These are phyloP conservation scores for Crithidia bombi DNA, from an alignment of 208 protist species.

Conservation along the genomic window DNA sequence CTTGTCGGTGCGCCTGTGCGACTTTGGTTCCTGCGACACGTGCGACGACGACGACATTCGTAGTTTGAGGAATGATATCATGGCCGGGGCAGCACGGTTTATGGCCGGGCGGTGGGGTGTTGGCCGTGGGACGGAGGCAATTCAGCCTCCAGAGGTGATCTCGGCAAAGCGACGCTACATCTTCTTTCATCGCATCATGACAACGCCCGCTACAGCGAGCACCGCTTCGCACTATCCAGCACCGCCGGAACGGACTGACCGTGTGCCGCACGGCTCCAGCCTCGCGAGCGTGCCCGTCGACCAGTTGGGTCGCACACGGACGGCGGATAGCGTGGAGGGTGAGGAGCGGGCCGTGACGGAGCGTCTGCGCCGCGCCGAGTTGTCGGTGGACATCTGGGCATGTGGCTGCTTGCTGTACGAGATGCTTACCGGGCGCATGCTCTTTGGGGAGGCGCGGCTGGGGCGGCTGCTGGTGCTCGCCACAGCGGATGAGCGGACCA, in stretches of 20 bases:
- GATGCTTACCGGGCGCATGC: slow-evolving; percentile 78
- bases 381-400: slow-evolving; percentile 83
- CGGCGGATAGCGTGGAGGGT: slow-evolving; percentile 12
- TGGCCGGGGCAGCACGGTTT: slow-evolving; percentile 52
- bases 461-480: slow-evolving; percentile 62
- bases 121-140: slow-evolving; percentile 74
- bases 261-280: slow-evolving; percentile 1
- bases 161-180: slow-evolving; percentile 56
- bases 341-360: slow-evolving; percentile 32
- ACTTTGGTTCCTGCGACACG: slow-evolving; percentile 83
- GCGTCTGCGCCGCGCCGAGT: slow-evolving; percentile 48
- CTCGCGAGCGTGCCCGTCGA: slow-evolving; percentile 1
- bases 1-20: slow-evolving; percentile 56
- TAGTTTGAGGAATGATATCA: slow-evolving; percentile 49
- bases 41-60: slow-evolving; percentile 61
- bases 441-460: slow-evolving; percentile 75
- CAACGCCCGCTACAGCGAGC: background rate
- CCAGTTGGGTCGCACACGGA: slow-evolving; percentile 10
- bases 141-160: slow-evolving; percentile 82
- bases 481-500: slow-evolving; percentile 19
- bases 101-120: slow-evolving; percentile 60
- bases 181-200: slow-evolving; percentile 45
- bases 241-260: slow-evolving; percentile 16
- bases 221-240: background rate
- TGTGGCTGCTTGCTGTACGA: slow-evolving; percentile 88